Evolutionary conservation across 306 rosid species (phyloP), one percentile per base, ranked within the genome.

Genomic region (Macrotyloma uniflorum): DNA sequence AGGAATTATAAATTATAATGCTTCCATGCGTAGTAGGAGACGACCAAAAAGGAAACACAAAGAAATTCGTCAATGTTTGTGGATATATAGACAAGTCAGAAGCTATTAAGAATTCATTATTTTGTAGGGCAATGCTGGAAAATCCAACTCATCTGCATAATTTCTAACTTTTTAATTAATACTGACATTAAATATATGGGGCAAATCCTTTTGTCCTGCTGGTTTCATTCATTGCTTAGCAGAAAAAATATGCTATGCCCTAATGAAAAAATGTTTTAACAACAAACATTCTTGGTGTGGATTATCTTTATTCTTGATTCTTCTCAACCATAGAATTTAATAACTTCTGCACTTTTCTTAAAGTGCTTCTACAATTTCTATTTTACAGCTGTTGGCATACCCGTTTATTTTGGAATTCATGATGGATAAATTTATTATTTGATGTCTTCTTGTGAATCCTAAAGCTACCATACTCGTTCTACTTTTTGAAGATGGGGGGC

Each of bases 361-460:
- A 64, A 70, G 45, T 63, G 72, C 10, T 72, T 73, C 51, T 9
- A 51, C 14, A 49, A 40, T 66, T 38, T 80, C 19, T 38, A 42
- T 33, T 33, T 67, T 55, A 75, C 77, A 81, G 77, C 81, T 55
- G 72, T 75, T 65, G 0, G 23, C 47, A 15, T 54, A n/a, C 65
- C 43, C 36, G 9, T 35, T 47, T 66, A 58, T 70, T 75, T 70
- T 63, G 75, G 77, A 68, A 67, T 13, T 32, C 74, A 69, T 66
- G 74, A 3, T n/a, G 10, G 16, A 28, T 53, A 58, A 36, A 32
- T 67, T 58, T 72, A 30, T 64, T 26, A 20, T 64, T 14, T 8
- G 43, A 65, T 14, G 79, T 30, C 26, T 3, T 63, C 76, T 77
- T 33, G 80, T 76, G 80, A 80, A 76, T 70, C 26, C 49, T 47